Conservation (phyloP, 2,329 filamentous ascomycete genomes). For the Samsoniella hepiali region DNA sequence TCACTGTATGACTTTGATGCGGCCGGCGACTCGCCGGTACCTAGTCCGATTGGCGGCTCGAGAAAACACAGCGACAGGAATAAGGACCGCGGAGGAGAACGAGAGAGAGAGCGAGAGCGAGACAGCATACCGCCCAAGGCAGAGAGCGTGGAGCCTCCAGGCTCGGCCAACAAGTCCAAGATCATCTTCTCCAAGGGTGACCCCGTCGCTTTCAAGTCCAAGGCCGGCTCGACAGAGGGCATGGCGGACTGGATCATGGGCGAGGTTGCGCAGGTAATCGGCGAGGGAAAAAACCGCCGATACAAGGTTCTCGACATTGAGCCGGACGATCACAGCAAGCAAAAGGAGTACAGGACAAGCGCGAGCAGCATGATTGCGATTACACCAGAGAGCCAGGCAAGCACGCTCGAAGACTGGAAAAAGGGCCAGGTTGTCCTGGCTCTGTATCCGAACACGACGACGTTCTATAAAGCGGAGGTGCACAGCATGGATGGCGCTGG, state of each 20-base stretch:
- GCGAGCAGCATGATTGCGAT: conserved; percentile 77
- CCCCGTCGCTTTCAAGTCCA: conserved; percentile 64
- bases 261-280: conserved; percentile 70
- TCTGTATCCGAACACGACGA: conserved; percentile 78
- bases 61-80: conserved; percentile 27
- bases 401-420: conserved; percentile 57
- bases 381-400: conserved; percentile 49
- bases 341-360: conserved; percentile 66
- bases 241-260: conserved; percentile 68
- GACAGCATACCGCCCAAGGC: conserved; percentile 55
- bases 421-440: conserved; percentile 71
- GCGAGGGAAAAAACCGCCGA: conserved; percentile 72
- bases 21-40: conserved; percentile 44
- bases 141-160: conserved; percentile 55
- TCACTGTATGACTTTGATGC: conserved; percentile 45
- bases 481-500: conserved; percentile 60
- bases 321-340: conserved; percentile 65
- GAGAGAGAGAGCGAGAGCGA: conserved; percentile 27
- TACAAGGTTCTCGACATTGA: conserved; percentile 81
- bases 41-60: conserved; percentile 38
- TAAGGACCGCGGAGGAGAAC: conserved; percentile 34
- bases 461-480: conserved; percentile 81
- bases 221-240: conserved; percentile 44
- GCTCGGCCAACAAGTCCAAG: conserved; percentile 44
- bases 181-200: conserved; percentile 60